A percentile compares a stretch with the other conserved stretches of the same genome.
Evolutionary conservation across 1,284 basidiomycete genomes (phyloP).

Genomic region (Earliella scabrosa): DNA sequence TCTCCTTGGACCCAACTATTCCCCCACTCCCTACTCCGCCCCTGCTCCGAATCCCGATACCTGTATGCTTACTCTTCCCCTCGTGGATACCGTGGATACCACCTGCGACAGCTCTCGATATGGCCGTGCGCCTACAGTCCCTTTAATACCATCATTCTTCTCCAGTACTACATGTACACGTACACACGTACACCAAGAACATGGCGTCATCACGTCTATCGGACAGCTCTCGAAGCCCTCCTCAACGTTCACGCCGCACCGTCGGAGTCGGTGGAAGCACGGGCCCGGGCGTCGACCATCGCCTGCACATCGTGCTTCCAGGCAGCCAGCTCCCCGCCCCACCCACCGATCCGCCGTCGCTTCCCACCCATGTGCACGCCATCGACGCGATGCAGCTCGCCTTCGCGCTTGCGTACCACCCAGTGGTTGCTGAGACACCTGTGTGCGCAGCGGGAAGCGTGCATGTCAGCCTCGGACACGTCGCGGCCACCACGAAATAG

Average conservation of each 20-base stretch:
- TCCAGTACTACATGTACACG: not conserved
- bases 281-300: not conserved
- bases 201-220: not conserved
- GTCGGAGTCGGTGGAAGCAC: slow-evolving; percentile 15
- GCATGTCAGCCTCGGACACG: not conserved
- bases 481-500: not conserved
- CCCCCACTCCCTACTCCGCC: not conserved
- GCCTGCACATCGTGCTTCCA: slow-evolving; percentile 2
- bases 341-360: slow-evolving; percentile 24
- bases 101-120: not conserved
- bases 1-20: not conserved
- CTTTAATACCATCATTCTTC: slow-evolving; percentile 6
- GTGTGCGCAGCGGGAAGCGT: not conserved
- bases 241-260: no score
- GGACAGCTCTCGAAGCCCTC: no score
- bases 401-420: slow-evolving; percentile 28
- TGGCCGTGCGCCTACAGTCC: not conserved
- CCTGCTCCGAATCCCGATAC: not conserved
- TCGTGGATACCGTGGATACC: not conserved
- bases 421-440: slow-evolving; percentile 47
- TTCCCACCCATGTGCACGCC: slow-evolving; percentile 31
- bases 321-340: slow-evolving; percentile 29
- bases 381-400: slow-evolving; percentile 16
- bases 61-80: slow-evolving; percentile 9
- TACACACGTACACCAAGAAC: not conserved